Base-by-base conservation (phyloP, 768 basidiomycete genomes). In the Tylopilus plumbeoviolaceoides region DNA sequence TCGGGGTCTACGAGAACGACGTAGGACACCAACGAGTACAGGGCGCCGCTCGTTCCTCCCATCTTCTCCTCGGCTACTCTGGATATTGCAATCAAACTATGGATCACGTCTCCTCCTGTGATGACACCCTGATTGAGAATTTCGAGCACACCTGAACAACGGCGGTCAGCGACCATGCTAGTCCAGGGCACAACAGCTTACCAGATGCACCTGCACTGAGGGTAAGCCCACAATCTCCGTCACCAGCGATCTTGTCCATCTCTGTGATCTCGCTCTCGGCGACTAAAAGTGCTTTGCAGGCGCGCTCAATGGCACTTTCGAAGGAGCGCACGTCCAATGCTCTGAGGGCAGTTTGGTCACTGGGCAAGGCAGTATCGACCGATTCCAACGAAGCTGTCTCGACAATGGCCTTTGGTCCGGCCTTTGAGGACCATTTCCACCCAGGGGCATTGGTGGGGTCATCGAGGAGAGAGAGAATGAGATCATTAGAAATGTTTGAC, bases 181-280 rank as follows among this genome's bases (percentile, higher is more conserved):
- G 30, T 5, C 17, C 14, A 10, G 36, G 20, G 14, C 7, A 35
- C 14, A 11, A 39, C n/a, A 36, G 59, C 70, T 64, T 61, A 81
- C 87, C 85, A 63, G 82, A 76, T 30, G 88, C 87, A 33, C 95
- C 95, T 9, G 83, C 81, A 75, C 82, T 81, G 33, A 86, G 75
- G 0, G 84, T 86, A 42, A 84, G 65, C 0, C 85, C 85, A 43
- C 83, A 84, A 62, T 88, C 87, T 5, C 95, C 95, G 63, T 98
- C 95, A 25, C 95, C 95, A 2, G 91, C 89, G 48, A 98, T 86
- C 52, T 80, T 85, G 67, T 99, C 95, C 83, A 91, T 88, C 18
- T 78, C 72, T 14, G 95, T 98, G 55, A 99, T 92, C 59, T 94
- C 92, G 1, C 88, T 83, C 67, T 98, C 95, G 8, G 87, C 88